Percentiles rank a stretch among this genome's conserved stretches.
Evolutionary conservation across 495 filamentous ascomycete species (phyloP).

Genomic region (Tuber magnatum): DNA sequence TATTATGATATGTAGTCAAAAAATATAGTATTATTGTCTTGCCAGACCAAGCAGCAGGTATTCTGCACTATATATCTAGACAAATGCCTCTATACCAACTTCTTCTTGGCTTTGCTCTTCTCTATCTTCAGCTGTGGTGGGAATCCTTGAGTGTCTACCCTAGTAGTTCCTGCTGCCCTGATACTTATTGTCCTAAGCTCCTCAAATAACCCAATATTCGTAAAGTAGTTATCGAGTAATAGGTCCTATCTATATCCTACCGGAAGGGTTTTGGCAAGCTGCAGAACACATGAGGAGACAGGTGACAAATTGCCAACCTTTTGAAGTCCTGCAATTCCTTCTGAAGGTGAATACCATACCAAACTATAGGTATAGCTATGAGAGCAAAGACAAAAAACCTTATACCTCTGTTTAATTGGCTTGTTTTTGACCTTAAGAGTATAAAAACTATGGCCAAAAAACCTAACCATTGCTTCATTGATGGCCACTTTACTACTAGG

Average conservation of each 20-base stretch:
- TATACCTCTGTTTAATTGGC: conserved; percentile 12
- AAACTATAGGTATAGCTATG: neutral
- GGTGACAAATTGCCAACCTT: neutral
- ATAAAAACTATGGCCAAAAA: conserved; percentile 12
- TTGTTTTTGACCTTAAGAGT: conserved; percentile 18
- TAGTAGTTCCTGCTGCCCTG: neutral
- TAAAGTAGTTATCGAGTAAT: conserved; percentile 16
- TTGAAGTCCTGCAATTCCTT: neutral
- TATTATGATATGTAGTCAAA: conserved; percentile 3
- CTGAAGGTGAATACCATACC: conserved; percentile 1
- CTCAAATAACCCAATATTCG: neutral
- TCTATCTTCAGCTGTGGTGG: conserved; percentile 7
- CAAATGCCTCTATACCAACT: no score
- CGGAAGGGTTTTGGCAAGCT: neutral
- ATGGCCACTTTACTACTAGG: conserved; percentile 11
- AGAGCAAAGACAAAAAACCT: conserved; percentile 12
- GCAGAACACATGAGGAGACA: neutral
- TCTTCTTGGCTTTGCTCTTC: conserved; percentile 3
- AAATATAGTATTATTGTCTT: conserved; percentile 8
- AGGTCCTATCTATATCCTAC: neutral
- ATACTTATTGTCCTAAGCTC: conserved; percentile 1
- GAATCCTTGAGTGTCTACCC: neutral
- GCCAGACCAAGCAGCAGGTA: conserved; percentile 6
- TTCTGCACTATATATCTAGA: neutral
- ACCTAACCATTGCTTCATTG: conserved; percentile 18